Conservation (phyloP, 2,329 filamentous ascomycete species). For the Aureobasidium sp. region DNA sequence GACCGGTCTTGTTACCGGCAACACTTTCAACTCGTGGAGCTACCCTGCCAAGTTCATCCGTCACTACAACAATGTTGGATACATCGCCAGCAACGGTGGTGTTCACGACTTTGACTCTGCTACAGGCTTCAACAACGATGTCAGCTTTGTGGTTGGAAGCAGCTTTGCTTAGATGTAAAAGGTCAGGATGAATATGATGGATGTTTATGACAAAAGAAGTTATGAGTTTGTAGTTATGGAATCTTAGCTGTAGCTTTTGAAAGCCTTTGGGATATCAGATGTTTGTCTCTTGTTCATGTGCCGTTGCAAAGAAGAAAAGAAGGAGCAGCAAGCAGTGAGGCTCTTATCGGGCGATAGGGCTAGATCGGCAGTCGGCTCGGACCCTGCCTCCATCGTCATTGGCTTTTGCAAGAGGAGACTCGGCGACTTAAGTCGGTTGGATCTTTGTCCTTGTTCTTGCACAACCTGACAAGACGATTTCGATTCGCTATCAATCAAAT, state of each 20-base stretch:
- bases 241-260: background rate
- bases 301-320: background rate
- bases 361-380: slow-evolving; percentile 1
- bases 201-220: background rate
- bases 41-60: slow-evolving; percentile 55
- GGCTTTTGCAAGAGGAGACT: background rate
- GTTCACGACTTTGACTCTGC: slow-evolving; percentile 49
- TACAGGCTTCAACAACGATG: slow-evolving; percentile 47
- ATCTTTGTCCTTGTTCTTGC: background rate
- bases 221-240: background rate
- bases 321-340: background rate
- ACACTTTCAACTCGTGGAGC: slow-evolving; percentile 50
- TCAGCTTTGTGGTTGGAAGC: slow-evolving; percentile 43
- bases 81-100: slow-evolving; percentile 49
- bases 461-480: background rate
- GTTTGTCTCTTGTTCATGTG: background rate
- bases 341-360: background rate
- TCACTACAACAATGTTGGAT: slow-evolving; percentile 44
- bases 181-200: background rate
- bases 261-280: background rate
- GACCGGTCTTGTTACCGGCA: slow-evolving; percentile 46
- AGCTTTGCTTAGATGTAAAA: slow-evolving; percentile 38
- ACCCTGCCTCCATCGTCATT: background rate
- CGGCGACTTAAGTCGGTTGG: background rate
- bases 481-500: background rate